Evolutionary conservation across 306 rosid species (phyloP), one percentile per base, ranked within the genome.

Genomic region (Cucurbita maxima): DNA sequence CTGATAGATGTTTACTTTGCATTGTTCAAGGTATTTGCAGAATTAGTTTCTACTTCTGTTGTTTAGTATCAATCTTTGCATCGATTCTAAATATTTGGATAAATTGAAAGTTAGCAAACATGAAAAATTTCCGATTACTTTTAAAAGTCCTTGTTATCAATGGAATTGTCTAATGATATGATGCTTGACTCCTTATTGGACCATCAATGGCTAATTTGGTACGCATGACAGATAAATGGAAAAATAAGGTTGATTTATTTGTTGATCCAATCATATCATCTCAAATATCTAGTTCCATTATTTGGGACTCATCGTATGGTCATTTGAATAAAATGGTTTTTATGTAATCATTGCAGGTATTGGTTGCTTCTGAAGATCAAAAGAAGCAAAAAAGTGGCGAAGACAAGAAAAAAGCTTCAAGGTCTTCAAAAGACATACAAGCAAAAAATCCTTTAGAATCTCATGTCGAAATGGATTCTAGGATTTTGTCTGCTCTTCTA

Each of bases 1-100:
- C 83, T 94, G 37, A 82, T 94, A 57, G 97, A 91, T 72, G 95
- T 94, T 6, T 94, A 94, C 73, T 94, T 94, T 84, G 95, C 88
- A 19, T 86, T 94, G 79, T 94, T 94, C 83, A 94, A 91, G 99
- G 99, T 94, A 90, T 53, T 34, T 5, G n/a, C 55, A 74, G 44
- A 54, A 72, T 78, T 16, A 15, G 14, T 13, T 57, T 12, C 37
- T 61, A 34, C 76, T 71, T 58, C 44, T 76, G 12, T 58, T 18
- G 59, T 55, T 54, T 58, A 57, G 38, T 25, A 12, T 13, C 40
- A 25, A 11, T 25, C 4, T 30, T 4, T 58, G 36, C 18, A 9
- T 25, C 9, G 10, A 12, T 30, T 25, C 25, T 58, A 10, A 58
- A 58, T 5, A 13, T 6, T 58, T 5, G n/a, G 63, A 22, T 56